phyloP scores from a whole-genome alignment of 257 asterid species.

The Nicotiana sylvestris region DNA sequence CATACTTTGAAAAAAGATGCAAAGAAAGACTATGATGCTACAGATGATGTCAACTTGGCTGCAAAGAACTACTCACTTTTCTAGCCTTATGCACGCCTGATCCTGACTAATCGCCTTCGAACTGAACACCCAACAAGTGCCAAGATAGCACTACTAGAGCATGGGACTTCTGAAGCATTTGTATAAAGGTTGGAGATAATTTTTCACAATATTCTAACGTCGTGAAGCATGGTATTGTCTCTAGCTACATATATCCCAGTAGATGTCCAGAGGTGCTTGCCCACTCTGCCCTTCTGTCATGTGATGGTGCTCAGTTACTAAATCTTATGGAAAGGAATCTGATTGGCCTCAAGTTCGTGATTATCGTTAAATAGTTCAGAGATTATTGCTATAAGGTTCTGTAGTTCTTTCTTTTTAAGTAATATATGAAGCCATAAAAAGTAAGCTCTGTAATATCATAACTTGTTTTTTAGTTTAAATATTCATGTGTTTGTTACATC shows the following conservation, averaged over 20 bases:
- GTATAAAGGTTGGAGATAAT: not conserved
- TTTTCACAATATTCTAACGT: not conserved
- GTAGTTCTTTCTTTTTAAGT: not conserved
- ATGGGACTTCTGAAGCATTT: not conserved
- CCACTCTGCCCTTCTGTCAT: not conserved
- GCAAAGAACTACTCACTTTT: not conserved
- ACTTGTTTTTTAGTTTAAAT: not conserved
- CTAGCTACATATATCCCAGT: not conserved
- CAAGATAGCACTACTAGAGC: not conserved
- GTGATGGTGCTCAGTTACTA: not conserved
- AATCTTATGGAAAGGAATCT: not conserved
- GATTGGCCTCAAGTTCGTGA: not conserved
- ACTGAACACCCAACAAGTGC: not conserved
- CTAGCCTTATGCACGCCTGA: not conserved
- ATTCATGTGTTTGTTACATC: not conserved
- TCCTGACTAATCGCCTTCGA: not conserved
- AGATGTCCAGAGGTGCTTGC: not conserved
- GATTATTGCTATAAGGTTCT: not conserved
- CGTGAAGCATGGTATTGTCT: not conserved
- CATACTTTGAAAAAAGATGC: not conserved
- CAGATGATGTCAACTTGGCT: not conserved
- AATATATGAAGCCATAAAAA: not conserved
- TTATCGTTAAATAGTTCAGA: not conserved
- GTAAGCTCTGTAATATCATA: not conserved
- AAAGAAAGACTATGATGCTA: not conserved